Evolutionary conservation across 495 filamentous ascomycete species (phyloP).

Genomic region (Trichoderma asperelloides): DNA sequence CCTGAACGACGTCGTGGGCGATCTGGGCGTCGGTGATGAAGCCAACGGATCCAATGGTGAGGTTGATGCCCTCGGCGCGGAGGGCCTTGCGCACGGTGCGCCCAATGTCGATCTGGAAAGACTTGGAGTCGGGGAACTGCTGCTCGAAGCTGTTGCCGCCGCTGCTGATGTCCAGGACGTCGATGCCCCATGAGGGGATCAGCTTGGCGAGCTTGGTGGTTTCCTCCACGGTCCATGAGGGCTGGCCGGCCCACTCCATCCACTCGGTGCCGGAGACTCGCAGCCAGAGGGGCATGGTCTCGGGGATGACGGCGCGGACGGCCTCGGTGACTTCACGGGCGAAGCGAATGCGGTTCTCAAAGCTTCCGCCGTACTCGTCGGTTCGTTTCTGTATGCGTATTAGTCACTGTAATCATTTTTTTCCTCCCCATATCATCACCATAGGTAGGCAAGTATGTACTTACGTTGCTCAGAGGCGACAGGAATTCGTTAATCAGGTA

Average conservation of each 20-base stretch:
- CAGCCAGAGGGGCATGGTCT: constrained; percentile 54
- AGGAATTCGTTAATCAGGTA: constrained; percentile 59
- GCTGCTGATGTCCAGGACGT: constrained; percentile 67
- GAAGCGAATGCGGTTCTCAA: constrained; percentile 47
- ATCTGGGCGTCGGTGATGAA: constrained; percentile 55
- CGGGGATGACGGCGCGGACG: constrained; percentile 45
- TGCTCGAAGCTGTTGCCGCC: constrained; percentile 57
- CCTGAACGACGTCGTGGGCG: constrained; percentile 50
- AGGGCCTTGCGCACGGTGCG: constrained; percentile 49
- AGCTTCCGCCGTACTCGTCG: constrained; percentile 49
- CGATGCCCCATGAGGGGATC: constrained; percentile 57
- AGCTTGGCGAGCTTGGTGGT: constrained; percentile 54
- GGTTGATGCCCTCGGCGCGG: constrained; percentile 40
- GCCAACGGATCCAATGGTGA: constrained; percentile 67
- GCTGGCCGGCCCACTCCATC: constrained; percentile 46
- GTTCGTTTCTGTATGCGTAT: constrained; percentile 26
- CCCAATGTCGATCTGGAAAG: constrained; percentile 59
- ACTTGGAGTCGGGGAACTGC: constrained; percentile 43
- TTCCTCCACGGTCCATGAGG: constrained; percentile 57
- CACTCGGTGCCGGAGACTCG: constrained; percentile 67
- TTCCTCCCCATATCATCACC: not conserved
- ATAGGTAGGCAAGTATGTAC: not conserved
- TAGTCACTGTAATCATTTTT: not conserved
- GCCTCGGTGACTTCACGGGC: constrained; percentile 38
- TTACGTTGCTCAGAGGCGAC: constrained; percentile 49